Percentiles rank a stretch among this genome's conserved stretches.
Conservation (phyloP, 1,139 yeast species). For the Blastobotrys arbuscula region DNA sequence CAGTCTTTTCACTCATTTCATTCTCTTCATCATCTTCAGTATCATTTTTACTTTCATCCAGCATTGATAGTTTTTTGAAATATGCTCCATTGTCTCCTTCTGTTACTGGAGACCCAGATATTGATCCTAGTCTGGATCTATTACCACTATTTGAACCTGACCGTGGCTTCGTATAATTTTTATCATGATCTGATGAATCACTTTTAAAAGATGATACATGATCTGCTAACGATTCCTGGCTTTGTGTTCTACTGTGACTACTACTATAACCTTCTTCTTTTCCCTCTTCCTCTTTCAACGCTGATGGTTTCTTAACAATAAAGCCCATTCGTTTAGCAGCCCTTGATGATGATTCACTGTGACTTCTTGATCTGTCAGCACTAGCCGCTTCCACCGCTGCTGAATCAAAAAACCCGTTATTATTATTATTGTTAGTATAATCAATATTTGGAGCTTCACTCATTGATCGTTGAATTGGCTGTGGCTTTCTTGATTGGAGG, state of each 20-base stretch:
- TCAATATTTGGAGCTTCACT: constrained; percentile 11
- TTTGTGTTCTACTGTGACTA: not conserved
- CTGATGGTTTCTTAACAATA: constrained; percentile 22
- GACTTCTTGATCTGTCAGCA: constrained; percentile 47
- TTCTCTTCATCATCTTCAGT: not conserved
- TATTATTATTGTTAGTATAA: not conserved
- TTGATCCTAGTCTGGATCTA: constrained; percentile 16
- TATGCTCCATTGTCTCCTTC: constrained; percentile 47
- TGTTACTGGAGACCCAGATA: constrained; percentile 21
- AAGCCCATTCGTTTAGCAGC: constrained; percentile 40
- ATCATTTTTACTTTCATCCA: constrained; percentile 43
- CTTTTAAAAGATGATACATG: not conserved
- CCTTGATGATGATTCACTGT: constrained; percentile 52
- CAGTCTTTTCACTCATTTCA: not conserved
- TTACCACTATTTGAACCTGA: constrained; percentile 3
- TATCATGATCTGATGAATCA: not conserved
- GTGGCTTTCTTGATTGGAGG: constrained; percentile 11
- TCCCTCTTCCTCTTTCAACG: not conserved
- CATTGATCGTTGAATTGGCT: constrained; percentile 10
- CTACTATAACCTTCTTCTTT: not conserved
- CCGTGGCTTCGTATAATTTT: constrained; percentile 7
- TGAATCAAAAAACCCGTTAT: constrained; percentile 1
- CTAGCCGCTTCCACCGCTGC: constrained; percentile 10
- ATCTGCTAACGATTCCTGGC: not conserved
- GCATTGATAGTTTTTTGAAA: constrained; percentile 62